phyloP scores from a whole-genome alignment of 2,329 filamentous ascomycete genomes.

The Fusarium neocosmosporiellum region DNA sequence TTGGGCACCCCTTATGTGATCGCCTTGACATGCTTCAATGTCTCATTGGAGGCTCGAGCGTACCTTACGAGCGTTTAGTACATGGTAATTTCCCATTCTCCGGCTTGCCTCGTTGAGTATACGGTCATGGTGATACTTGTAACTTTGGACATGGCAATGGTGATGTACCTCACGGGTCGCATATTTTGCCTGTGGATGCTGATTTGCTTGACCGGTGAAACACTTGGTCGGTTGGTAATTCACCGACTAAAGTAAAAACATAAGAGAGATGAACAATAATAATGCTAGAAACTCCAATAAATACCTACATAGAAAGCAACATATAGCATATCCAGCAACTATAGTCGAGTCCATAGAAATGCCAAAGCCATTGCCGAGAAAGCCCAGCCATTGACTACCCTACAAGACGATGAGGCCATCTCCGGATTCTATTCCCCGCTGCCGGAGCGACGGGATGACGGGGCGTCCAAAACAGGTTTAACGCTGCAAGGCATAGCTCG shows the following conservation, averaged over 20 bases:
- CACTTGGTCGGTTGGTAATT: neutral
- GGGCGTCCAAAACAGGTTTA: conserved; percentile 19
- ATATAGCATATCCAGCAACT: too few species aligned
- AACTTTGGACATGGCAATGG: neutral
- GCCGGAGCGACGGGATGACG: conserved; percentile 23
- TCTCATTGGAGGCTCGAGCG: neutral
- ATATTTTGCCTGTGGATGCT: neutral
- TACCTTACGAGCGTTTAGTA: too few species aligned
- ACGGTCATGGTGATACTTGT: neutral
- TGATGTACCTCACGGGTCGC: neutral
- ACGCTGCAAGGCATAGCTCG: conserved; percentile 19
- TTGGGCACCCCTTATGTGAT: neutral
- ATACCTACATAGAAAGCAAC: neutral
- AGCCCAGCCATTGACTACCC: conserved; percentile 7
- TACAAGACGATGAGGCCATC: conserved; percentile 24
- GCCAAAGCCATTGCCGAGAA: neutral
- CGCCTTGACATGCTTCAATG: neutral
- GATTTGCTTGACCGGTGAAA: neutral
- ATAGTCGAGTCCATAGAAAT: neutral
- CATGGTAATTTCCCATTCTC: neutral
- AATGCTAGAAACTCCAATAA: neutral
- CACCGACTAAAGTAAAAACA: neutral
- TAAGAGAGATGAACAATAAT: neutral
- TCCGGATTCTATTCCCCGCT: conserved; percentile 32
- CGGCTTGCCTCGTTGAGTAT: neutral